Base-by-base conservation (phyloP, 2,329 filamentous ascomycete species). In the Bipolaris oryzae region DNA sequence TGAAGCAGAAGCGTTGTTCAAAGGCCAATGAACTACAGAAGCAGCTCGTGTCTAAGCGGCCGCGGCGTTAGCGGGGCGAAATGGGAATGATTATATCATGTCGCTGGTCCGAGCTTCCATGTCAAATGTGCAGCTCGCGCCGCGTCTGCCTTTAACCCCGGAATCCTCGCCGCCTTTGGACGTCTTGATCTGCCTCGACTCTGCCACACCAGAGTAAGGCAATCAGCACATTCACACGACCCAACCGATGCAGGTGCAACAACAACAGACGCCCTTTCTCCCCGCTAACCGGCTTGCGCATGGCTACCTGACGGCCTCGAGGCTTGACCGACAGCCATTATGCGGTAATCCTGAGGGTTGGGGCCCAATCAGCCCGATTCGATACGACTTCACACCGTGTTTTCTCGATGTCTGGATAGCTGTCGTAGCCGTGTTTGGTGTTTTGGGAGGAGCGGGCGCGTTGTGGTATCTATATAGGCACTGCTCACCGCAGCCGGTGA, bases 331-430 rank as follows among this genome's bases (percentile, higher is more conserved):
- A 63, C 90, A 96, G 74, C 87, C 91, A 55, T 81, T 97, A 76
- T 98, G 94, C 79, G 87, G 89, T 75, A 95, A 96, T 78, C 81
- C 83, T 52, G 94, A 98, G 78, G 96, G 95, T 70, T 99, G 95
- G 95, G 96, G 96, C 1, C 95, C 95, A 20, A 74, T 99, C 74
- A 97, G 92, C 77, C 87, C 88, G 34, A 83, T 87, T 65, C 85
- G 94, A 75, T 97, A 92, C 77, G 95, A 99, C 79, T 92, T 99
- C 71, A 98, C 95, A 15, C 94, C 95, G 38, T 99, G 95, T 81
- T 99, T 99, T 74, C 87, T 98, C 69, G 96, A 99, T 75, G 86
- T 96, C 20, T 93, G 91, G 86, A 86, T 98, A 57, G 86, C 90
- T 33, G 79, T 84, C 1, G 90, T 96, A 25, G 91, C 91, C 7